Evolutionary conservation across 2,329 filamentous ascomycete genomes (phyloP).

Genomic region (Neurospora sp.): DNA sequence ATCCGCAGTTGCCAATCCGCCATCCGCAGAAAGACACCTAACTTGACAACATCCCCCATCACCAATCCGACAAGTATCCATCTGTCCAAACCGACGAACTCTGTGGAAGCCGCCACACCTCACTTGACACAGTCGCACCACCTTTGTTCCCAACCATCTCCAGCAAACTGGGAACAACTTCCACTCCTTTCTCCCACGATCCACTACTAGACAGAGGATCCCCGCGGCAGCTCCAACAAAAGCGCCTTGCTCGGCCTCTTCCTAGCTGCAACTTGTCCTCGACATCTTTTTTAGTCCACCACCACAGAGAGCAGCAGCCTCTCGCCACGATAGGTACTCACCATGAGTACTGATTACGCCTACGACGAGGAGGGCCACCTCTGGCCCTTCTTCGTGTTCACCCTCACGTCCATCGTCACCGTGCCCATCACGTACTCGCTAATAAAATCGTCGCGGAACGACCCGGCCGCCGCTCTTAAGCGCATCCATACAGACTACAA

Average conservation of each 20-base stretch:
- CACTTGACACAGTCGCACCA: neutral
- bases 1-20: neutral
- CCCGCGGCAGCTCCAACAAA: neutral
- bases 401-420: slow-evolving; percentile 76
- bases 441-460: slow-evolving; percentile 58
- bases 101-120: neutral
- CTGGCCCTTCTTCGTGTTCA: slow-evolving; percentile 98
- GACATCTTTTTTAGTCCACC: neutral
- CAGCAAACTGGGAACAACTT: neutral
- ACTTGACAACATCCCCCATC: neutral
- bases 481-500: slow-evolving; percentile 75
- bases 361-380: slow-evolving; percentile 98
- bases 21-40: neutral
- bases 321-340: slow-evolving; percentile 24
- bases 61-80: neutral
- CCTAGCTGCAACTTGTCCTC: neutral
- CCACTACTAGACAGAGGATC: neutral
- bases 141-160: neutral
- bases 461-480: slow-evolving; percentile 70
- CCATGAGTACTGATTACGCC: slow-evolving; percentile 90
- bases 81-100: neutral
- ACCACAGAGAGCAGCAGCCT: neutral
- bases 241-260: neutral
- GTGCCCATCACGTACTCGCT: slow-evolving; percentile 84
- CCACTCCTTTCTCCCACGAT: neutral